Evolutionary conservation across 192 early-diverging fungal genomes (phyloP).

Genomic region (Kappamyces sp.): DNA sequence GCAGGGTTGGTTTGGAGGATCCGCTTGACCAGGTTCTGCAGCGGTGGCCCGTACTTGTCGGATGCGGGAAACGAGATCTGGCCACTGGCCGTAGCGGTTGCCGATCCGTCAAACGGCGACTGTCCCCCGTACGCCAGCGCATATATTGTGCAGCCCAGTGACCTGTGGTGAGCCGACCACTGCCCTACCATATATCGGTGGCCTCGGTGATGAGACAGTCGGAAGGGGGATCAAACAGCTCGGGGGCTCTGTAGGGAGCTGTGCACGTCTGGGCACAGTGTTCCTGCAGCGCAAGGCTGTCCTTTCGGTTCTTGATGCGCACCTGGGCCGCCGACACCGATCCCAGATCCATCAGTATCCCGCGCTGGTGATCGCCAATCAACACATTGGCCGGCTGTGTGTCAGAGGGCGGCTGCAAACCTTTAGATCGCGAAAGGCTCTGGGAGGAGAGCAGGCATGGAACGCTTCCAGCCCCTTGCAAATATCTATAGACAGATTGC

Average conservation of each 20-base stretch:
- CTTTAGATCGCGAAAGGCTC: constrained; percentile 47
- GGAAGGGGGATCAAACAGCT: constrained; percentile 44
- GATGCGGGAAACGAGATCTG: constrained; percentile 29
- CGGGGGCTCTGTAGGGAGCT: constrained; percentile 44
- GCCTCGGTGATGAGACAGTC: constrained; percentile 30
- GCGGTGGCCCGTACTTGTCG: too few species aligned
- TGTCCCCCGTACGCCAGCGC: constrained; percentile 33
- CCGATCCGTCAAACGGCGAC: constrained; percentile 46
- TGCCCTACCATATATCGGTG: constrained; percentile 33
- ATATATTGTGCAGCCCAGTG: constrained; percentile 47
- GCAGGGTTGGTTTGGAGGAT: too few species aligned
- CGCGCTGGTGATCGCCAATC: constrained; percentile 22
- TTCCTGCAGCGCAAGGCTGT: constrained; percentile 42
- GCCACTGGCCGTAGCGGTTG: constrained; percentile 37
- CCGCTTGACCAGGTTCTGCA: too few species aligned
- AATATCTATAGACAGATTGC: constrained; percentile 33
- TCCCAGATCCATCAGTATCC: constrained; percentile 48
- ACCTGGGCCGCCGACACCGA: constrained; percentile 39
- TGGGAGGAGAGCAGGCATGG: constrained; percentile 37
- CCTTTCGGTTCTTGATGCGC: constrained; percentile 27
- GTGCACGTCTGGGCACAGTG: constrained; percentile 46
- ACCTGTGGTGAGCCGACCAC: constrained; percentile 13
- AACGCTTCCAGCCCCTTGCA: constrained; percentile 41
- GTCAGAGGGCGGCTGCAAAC: neutral
- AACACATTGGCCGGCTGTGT: constrained; percentile 42